These are phyloP conservation scores for Melaleuca quinquenervia DNA, from an alignment of 345 rosid species.

Conservation along the genomic window DNA sequence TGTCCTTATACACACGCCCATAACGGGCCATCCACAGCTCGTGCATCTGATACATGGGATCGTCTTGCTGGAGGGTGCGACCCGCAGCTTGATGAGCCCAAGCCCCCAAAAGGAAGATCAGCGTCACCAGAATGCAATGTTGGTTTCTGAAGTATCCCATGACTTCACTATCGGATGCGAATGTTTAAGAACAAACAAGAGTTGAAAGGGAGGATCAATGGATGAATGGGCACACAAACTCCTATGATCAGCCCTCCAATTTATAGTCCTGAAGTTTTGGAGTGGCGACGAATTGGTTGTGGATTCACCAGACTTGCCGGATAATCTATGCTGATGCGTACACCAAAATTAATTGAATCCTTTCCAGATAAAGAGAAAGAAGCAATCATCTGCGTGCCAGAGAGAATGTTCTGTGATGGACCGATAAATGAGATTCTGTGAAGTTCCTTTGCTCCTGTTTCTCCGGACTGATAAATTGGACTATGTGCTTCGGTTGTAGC, in stretches of 20 bases:
- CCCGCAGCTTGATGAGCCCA: slow-evolving; percentile 1
- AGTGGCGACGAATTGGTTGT: background rate
- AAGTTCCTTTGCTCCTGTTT: background rate
- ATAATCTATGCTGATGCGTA: background rate
- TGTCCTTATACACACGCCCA: slow-evolving; percentile 11
- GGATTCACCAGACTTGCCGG: background rate
- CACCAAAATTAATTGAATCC: background rate
- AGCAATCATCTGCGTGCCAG: background rate
- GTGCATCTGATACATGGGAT: slow-evolving; percentile 9
- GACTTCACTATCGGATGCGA: background rate
- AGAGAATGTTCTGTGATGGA: background rate
- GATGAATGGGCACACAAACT: background rate
- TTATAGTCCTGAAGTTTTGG: background rate
- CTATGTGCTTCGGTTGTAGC: background rate
- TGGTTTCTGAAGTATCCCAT: slow-evolving; percentile 1
- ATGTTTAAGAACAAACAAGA: background rate
- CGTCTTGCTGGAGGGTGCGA: slow-evolving; percentile 3
- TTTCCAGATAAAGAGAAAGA: background rate
- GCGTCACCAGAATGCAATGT: background rate
- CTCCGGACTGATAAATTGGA: background rate
- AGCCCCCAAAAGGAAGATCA: slow-evolving; percentile 6
- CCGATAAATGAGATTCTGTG: background rate
- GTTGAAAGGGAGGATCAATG: background rate
- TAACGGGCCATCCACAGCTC: slow-evolving; percentile 21
- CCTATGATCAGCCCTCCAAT: background rate